phyloP scores from a whole-genome alignment of 2,329 filamentous ascomycete genomes.

The Tricladium varicosporioides region DNA sequence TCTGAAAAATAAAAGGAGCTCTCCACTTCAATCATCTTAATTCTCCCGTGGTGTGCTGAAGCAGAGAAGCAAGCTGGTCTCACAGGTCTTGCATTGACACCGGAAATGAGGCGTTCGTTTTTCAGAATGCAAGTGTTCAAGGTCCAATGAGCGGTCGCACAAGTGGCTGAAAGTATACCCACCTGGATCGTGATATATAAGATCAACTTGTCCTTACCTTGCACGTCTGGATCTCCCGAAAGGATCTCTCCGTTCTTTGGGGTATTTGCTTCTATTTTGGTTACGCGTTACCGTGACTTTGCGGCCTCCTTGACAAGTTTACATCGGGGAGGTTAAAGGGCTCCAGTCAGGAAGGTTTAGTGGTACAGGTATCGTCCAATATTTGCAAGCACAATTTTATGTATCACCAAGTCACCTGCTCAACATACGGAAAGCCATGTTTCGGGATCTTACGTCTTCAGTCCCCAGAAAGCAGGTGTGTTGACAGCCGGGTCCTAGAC shows the following conservation, averaged over 20 bases:
- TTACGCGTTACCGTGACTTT: background rate
- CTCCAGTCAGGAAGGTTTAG: too few species aligned
- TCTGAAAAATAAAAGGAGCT: background rate
- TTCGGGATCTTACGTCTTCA: background rate
- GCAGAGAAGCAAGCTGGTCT: background rate
- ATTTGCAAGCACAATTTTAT: too few species aligned
- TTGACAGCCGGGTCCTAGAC: background rate
- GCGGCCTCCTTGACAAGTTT: too few species aligned
- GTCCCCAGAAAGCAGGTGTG: background rate
- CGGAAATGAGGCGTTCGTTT: slow-evolving; percentile 38
- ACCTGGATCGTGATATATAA: background rate
- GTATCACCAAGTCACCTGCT: too few species aligned
- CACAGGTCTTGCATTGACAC: slow-evolving; percentile 33
- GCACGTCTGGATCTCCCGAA: slow-evolving; percentile 3
- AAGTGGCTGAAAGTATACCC: background rate
- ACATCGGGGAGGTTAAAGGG: too few species aligned
- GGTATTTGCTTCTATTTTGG: slow-evolving; percentile 2
- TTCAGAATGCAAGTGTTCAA: slow-evolving; percentile 20
- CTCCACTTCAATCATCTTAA: background rate
- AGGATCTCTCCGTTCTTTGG: background rate
- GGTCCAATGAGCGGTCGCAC: slow-evolving; percentile 11
- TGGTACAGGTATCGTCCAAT: too few species aligned
- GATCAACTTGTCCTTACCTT: slow-evolving; percentile 2
- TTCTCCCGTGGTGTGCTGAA: background rate
- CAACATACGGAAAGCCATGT: background rate